Evolutionary conservation across 768 basidiomycete species (phyloP), one percentile per base, ranked within the genome.

Genomic region (Naganishia vaughanmartiniae): DNA sequence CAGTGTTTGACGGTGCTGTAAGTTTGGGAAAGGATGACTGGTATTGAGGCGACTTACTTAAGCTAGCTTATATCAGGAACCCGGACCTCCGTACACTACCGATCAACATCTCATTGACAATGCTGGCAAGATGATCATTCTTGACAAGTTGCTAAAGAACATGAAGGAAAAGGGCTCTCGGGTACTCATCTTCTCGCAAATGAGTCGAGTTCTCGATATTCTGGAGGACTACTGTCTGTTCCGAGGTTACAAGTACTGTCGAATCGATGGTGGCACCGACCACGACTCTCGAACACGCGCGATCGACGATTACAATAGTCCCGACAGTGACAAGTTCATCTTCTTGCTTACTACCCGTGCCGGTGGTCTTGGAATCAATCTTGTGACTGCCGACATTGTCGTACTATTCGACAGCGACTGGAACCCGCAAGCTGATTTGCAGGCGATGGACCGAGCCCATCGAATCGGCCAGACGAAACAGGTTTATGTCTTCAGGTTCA

Each of bases 401-500:
- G 89, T 98, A 0, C 83, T 98, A 6, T 98, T 97, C 73, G 96
- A 99, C 76, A 92, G 90, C 72, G 96, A 99, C 80, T 98, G 96
- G 94, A 99, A 98, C 80, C 95, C 96, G 1, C 96, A 99, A 83
- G 96, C 95, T 1, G 96, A 99, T 84, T 82, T 99, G 55, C 96
- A 99, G 80, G 96, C 96, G 5, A 97, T 96, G 95, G 93, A 98
- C 78, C 90, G 93, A 69, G 94, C 94, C 0, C 93, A 95, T 83
- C 90, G 93, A 69, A 95, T 95, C 72, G 93, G 93, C 3, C 93
- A 97, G 83, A 95, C 91, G 54, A 97, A 95, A 82, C 93, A 97
- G 81, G 94, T 96, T 24, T 94, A 93, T 76, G 94, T 96, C 5
- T 98, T 92, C 84, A 84, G 94, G n/a, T 95, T 96, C 81, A 89